Base-by-base conservation (phyloP, 2,329 filamentous ascomycete genomes). In the Diaporthe capsici region DNA sequence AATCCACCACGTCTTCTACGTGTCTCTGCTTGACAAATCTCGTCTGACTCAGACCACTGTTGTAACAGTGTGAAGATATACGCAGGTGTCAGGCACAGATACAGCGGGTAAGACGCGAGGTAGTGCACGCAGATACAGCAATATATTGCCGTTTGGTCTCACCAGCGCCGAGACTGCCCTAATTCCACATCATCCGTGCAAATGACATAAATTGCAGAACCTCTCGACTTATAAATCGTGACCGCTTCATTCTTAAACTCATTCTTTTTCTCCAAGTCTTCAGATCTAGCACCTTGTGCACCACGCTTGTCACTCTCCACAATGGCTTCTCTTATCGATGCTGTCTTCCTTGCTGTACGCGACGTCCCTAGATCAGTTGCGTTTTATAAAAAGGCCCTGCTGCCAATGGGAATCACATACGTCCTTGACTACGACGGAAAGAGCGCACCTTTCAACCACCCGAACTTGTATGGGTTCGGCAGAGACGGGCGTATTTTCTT, bases 401-500 rank as follows among this genome's bases (percentile, higher is more conserved):
- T 44, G 3, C 60, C 60, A 5, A 47, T 65, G 60, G 60, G 60
- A 8, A 65, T 65, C 25, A 65, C 17, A 28, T 44, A 65, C 5
- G n/a, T 28, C 8, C 10, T 65, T 25, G 60, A 65, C 6, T 65
- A 65, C 25, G 60, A 65, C 15, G 60, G 60, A 5, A 65, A 65
- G 25, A 28, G 17, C 25, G 60, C 60, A 22, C 39, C 60, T 7
- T 47, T 65, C 60, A 28, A 47, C 17, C 60, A 65, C 31, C 60
- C 60, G 28, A 28, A 28, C 4, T 12, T 65, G 17, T 42, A 65
- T 42, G 60, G 60, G 28, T 65, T 65, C 42, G 60, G 60, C 39
- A 65, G 28, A 47, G 60, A 65, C 17, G 60, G 60, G 9, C 60
- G 60, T n/a, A 22, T 65, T 28, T 65, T 65, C 60, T 65, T 65